Percentiles rank a stretch among this genome's conserved stretches.
Conservation (phyloP, 129 eudicot species). For the Silybum marianum region DNA sequence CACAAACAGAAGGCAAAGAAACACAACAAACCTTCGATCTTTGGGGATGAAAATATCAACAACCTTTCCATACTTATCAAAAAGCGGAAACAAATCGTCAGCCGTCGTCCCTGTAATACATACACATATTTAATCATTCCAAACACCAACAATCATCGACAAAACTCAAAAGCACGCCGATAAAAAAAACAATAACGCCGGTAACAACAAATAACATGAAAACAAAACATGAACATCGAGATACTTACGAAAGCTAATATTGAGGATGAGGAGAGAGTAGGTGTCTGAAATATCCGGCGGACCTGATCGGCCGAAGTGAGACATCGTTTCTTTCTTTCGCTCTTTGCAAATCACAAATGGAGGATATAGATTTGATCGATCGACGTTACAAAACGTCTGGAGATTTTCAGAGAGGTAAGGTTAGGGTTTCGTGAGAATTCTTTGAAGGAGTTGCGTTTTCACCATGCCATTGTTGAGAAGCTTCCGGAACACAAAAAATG, state of each 20-base stretch:
- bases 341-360: not conserved
- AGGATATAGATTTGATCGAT: not conserved
- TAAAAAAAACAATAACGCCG: not conserved
- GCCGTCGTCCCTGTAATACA: conserved; percentile 52
- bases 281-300: conserved; percentile 71
- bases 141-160: not conserved
- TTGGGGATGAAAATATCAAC: conserved; percentile 75
- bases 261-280: conserved; percentile 70
- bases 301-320: conserved; percentile 73
- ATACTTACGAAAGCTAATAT: conserved; percentile 57
- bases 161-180: not conserved
- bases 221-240: not conserved
- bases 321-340: conserved; percentile 33
- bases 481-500: conserved; percentile 16
- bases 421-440: conserved; percentile 21
- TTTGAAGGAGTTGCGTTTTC: not conserved
- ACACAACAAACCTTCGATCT: conserved; percentile 55
- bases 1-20: not conserved
- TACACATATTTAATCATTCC: conserved; percentile 1
- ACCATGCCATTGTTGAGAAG: conserved; percentile 13
- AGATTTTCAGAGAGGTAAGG: not conserved
- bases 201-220: not conserved
- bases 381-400: not conserved
- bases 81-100: conserved; percentile 69
- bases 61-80: conserved; percentile 80